Evolutionary conservation across 306 rosid species (phyloP), one percentile per base, ranked within the genome.

Genomic region (Medicago lupulina): DNA sequence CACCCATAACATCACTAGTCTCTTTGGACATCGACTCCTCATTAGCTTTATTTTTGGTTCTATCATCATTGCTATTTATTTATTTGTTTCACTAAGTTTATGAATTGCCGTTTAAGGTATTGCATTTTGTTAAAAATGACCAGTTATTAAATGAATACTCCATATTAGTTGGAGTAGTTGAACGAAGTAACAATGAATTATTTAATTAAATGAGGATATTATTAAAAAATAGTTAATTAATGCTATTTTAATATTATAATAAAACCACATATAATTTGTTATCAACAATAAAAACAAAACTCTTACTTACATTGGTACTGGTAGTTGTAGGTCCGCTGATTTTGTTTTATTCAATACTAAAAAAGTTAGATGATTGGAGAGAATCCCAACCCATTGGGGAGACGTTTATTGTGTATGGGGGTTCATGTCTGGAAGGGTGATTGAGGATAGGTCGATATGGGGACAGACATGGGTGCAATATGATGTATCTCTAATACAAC

Each of bases 401-500:
- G 51, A 65, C 50, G 47, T 36, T n/a, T 40, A 11, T 9, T 60
- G 19, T 62, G 18, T 31, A n/a, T 39, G 14, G 51, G 43, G 76
- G 74, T 64, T 74, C 2, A 19, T 64, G 72, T 62, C 78, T 2
- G 44, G 1, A 61, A 55, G 39, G 44, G 49, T 50, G 66, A 51
- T 51, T 43, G 63, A 10, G 54, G 34, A n/a, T 19, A 58, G 23
- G 38, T 2, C 62, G 6, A 57, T 57, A 57, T 57, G 79, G 70
- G 39, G 28, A 49, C 49, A 15, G 71, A 39, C 63, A 39, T 64
- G 40, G 68, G 62, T 40, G 25, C 39, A 73, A 28, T 10, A 9
- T 57, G n/a, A 19, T 21, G 14, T 57, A 10, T 9, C 15, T 57
- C 62, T 13, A 21, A 57, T 21, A 4, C 62, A 49, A 13, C 38